phyloP scores from a whole-genome alignment of 768 basidiomycete genomes.

The Chalciporus pseudorubinellus region DNA sequence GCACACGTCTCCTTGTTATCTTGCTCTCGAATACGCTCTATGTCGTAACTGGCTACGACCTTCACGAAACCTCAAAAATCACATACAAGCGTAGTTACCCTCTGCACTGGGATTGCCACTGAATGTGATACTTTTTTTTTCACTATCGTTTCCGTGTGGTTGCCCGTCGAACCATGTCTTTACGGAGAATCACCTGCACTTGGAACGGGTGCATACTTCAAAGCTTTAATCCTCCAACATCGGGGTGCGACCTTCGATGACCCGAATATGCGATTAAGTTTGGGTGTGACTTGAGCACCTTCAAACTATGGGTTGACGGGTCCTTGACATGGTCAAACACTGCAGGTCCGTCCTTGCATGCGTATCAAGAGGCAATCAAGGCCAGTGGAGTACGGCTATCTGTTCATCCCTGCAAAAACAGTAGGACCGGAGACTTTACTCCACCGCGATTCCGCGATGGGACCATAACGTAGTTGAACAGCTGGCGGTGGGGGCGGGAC shows the following conservation, averaged over 20 bases:
- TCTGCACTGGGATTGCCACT: conserved; percentile 9
- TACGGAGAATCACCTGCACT: too few relatives aligned
- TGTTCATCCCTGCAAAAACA: conserved; percentile 61
- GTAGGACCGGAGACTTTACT: conserved; percentile 73
- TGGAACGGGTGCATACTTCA: neutral
- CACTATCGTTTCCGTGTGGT: neutral
- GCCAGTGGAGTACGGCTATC: conserved; percentile 38
- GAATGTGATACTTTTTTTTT: conserved; percentile 14
- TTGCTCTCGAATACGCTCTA: conserved; percentile 35
- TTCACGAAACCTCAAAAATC: conserved; percentile 25
- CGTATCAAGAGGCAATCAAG: conserved; percentile 1
- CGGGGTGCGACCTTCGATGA: neutral
- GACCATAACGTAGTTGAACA: conserved; percentile 51
- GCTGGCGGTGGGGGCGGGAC: conserved; percentile 12
- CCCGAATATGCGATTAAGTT: conserved; percentile 4
- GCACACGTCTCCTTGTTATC: conserved; percentile 41
- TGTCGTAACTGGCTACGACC: conserved; percentile 31
- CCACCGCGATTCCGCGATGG: conserved; percentile 60
- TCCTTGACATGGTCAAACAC: conserved; percentile 4
- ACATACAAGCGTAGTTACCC: conserved; percentile 14
- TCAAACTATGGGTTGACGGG: neutral
- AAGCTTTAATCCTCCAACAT: neutral
- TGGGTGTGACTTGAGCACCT: conserved; percentile 4
- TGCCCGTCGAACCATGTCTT: neutral
- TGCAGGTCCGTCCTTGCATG: conserved; percentile 3